phyloP scores from a whole-genome alignment of 345 rosid genomes.

The Lepidium didymum region DNA sequence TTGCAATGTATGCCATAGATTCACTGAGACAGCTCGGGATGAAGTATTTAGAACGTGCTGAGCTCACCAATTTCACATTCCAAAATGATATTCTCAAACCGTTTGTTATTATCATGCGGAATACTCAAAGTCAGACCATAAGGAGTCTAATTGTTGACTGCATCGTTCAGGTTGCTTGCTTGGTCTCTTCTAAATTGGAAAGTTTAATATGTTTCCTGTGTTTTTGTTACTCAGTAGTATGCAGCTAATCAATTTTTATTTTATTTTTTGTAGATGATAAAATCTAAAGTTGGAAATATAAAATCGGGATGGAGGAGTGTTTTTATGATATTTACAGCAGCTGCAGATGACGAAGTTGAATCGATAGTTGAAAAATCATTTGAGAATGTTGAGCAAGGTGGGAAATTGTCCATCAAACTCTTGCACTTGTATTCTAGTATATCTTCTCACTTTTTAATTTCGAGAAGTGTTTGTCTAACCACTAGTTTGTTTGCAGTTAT shows the following conservation, averaged over 20 bases:
- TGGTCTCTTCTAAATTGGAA: neutral
- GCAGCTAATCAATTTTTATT: slow-evolving; percentile 14
- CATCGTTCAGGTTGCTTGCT: slow-evolving; percentile 63
- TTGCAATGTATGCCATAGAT: slow-evolving; percentile 94
- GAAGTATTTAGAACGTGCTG: slow-evolving; percentile 90
- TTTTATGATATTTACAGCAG: slow-evolving; percentile 87
- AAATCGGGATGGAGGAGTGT: slow-evolving; percentile 96
- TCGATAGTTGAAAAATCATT: slow-evolving; percentile 85
- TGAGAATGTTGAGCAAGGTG: slow-evolving; percentile 93
- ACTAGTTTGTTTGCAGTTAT: slow-evolving; percentile 59
- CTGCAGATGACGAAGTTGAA: slow-evolving; percentile 84
- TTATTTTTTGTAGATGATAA: slow-evolving; percentile 63
- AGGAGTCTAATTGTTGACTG: slow-evolving; percentile 89
- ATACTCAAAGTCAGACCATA: slow-evolving; percentile 65
- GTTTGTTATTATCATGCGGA: slow-evolving; percentile 83
- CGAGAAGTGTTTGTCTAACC: slow-evolving; percentile 28
- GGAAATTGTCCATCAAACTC: slow-evolving; percentile 7
- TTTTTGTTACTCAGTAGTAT: slow-evolving; percentile 1
- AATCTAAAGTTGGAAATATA: slow-evolving; percentile 88
- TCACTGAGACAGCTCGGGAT: slow-evolving; percentile 89
- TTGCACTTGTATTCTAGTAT: neutral
- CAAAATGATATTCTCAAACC: slow-evolving; percentile 96
- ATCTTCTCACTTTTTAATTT: slow-evolving; percentile 10
- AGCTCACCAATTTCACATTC: slow-evolving; percentile 84
- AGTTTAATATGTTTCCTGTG: neutral